A percentile compares a stretch with the other conserved stretches of the same genome.
phyloP scores from a whole-genome alignment of 2,329 filamentous ascomycete genomes.

The Fusarium fujikuroi region DNA sequence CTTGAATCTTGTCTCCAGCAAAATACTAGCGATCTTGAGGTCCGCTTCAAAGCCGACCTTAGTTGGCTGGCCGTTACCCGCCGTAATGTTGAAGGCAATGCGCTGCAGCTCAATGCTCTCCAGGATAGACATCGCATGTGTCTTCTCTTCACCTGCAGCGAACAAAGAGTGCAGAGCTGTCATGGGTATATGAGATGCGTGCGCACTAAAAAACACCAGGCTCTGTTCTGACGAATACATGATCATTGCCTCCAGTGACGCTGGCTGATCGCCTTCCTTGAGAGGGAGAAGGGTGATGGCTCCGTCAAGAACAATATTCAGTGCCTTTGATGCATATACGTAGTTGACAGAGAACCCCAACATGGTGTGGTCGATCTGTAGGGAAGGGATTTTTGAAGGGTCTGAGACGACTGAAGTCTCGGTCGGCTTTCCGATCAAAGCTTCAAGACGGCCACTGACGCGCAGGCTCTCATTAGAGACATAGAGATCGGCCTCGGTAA shows the following conservation, averaged over 20 bases:
- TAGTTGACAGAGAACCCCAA: not conserved
- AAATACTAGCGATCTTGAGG: rapidly evolving
- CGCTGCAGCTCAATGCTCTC: not conserved
- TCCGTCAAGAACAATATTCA: rapidly evolving
- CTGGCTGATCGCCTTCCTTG: rapidly evolving
- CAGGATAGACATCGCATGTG: rapidly evolving
- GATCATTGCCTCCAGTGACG: not conserved
- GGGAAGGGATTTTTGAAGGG: not conserved
- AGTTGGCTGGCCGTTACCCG: rapidly evolving
- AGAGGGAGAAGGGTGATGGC: rapidly evolving
- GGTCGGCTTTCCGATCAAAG: not conserved
- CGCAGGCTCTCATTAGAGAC: rapidly evolving
- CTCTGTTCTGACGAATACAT: not conserved
- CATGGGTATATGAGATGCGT: rapidly evolving
- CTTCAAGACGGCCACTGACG: not conserved
- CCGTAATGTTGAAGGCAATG: rapidly evolving
- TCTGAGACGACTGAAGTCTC: rapidly evolving
- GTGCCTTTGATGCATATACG: rapidly evolving
- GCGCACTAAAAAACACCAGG: rapidly evolving
- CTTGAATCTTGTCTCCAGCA: rapidly evolving
- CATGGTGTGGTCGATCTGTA: rapidly evolving
- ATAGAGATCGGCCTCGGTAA: rapidly evolving
- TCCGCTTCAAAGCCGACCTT: rapidly evolving
- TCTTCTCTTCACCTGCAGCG: rapidly evolving
- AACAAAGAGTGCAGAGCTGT: not conserved